Conservation (phyloP, 108 stramenopile species). For the Fistulifera pelliculosa region DNA sequence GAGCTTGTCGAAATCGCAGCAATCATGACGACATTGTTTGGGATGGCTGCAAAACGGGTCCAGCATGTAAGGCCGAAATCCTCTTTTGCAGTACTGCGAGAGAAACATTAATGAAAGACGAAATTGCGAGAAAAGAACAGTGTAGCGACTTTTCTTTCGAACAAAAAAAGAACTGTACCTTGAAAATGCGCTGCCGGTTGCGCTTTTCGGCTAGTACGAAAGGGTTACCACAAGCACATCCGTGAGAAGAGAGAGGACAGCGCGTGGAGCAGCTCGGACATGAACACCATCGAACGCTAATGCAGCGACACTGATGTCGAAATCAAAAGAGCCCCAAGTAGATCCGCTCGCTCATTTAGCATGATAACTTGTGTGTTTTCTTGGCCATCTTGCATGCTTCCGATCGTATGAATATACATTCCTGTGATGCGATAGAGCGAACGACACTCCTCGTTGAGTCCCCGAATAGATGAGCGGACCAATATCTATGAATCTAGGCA, state of each 20-base stretch:
- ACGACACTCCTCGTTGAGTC: background rate
- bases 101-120: too few relatives aligned
- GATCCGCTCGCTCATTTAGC: conserved; percentile 7
- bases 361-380: conserved; percentile 11
- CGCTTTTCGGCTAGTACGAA: conserved; percentile 9
- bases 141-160: too few relatives aligned
- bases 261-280: conserved; percentile 8
- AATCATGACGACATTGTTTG: background rate
- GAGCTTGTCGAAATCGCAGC: background rate
- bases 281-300: conserved; percentile 10
- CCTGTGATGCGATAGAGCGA: background rate
- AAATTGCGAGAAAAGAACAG: too few relatives aligned
- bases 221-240: conserved; percentile 2
- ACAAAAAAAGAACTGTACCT: too few relatives aligned
- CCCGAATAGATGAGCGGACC: background rate
- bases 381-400: conserved; percentile 1
- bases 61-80: conserved; percentile 3
- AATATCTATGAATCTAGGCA: background rate
- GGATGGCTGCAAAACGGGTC: conserved; percentile 8
- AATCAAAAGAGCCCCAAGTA: conserved; percentile 10
- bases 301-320: conserved; percentile 7
- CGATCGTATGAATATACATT: background rate
- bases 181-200: background rate
- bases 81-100: conserved; percentile 8
- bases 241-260: conserved; percentile 1